Base-by-base conservation (phyloP, 2,329 filamentous ascomycete genomes). In the Cercospora brassicicola region DNA sequence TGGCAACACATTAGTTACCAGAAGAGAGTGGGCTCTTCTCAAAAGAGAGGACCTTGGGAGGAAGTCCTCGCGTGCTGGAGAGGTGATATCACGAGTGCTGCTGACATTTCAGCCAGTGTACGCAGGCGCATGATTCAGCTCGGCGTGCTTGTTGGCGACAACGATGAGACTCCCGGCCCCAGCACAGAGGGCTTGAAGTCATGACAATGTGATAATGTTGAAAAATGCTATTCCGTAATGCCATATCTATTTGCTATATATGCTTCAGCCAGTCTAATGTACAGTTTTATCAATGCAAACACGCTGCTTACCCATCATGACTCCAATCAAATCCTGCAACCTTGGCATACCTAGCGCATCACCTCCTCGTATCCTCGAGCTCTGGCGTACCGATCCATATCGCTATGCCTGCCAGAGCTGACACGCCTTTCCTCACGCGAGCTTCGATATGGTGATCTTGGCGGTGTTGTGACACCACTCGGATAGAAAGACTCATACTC, bases 361-460 rank as follows among this genome's bases (percentile, higher is more conserved):
- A 63, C 61, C 23, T 67, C 61, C 48, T 67, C 60, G n/a, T 59
- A 64, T 11, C 51, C 60, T 11, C 65, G 57, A 26, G 65, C 65
- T 42, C 65, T 67, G 8, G 61, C 60, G 33, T 67, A 67, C 6
- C 65, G 55, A 31, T 62, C 55, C 65, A 64, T 67, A 55, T 67
- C 65, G 13, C 60, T 67, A n/a, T 67, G 45, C n/a, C 57, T 62
- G 9, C 64, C 64, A 8, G 57, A 56, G 13, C 64, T 66, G 31
- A 66, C 59, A 26, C 53, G 64, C 26, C 64, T 61, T 7, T 56
- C 64, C 9, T 66, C 64, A 1, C 59, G 55, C 10, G 64, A 66
- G 31, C 45, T 62, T 28, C 59, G 57, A 26, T 66, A 66, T 7
- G 64, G 64, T 13, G 64, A 66, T 39, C 59, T 57, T 7, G 61